A percentile compares a stretch with the other conserved stretches of the same genome.
These are phyloP conservation scores for Fusarium sp. DNA, from an alignment of 2,329 filamentous ascomycete genomes.

Conservation along the genomic window DNA sequence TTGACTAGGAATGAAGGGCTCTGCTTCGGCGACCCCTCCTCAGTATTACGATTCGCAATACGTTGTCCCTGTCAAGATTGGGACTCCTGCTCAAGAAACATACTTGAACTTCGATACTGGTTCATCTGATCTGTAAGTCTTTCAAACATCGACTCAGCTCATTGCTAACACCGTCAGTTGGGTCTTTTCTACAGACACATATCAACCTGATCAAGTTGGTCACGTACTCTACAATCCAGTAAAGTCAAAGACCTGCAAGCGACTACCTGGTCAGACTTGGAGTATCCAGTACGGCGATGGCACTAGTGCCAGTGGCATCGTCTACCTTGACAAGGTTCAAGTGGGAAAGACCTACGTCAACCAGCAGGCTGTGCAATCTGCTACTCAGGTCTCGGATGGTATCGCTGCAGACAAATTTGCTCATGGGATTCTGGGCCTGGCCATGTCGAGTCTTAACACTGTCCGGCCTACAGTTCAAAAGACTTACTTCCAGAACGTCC, in stretches of 20 bases:
- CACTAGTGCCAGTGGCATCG: constrained; percentile 71
- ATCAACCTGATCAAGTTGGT: constrained; percentile 60
- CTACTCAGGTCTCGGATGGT: constrained; percentile 66
- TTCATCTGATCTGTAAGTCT: constrained; percentile 62
- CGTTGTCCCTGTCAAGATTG: constrained; percentile 72
- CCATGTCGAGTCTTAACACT: constrained; percentile 52
- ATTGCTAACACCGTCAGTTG: constrained; percentile 63
- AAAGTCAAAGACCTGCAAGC: constrained; percentile 58
- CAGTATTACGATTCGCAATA: constrained; percentile 67
- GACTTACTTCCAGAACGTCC: constrained; percentile 56
- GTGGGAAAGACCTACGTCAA: constrained; percentile 71
- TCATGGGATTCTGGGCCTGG: constrained; percentile 55
- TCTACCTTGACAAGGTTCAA: constrained; percentile 74
- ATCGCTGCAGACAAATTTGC: constrained; percentile 55
- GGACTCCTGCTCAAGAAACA: constrained; percentile 67
- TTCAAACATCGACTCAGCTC: neutral
- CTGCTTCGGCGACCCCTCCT: constrained; percentile 48
- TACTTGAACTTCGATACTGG: constrained; percentile 78
- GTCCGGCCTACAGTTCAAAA: constrained; percentile 50
- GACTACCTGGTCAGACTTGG: constrained; percentile 63
- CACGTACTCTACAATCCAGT: constrained; percentile 70
- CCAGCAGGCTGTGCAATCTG: constrained; percentile 75
- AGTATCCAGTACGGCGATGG: constrained; percentile 75
- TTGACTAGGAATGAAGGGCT: constrained; percentile 37
- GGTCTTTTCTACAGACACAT: constrained; percentile 74